Evolutionary conservation across 2,329 filamentous ascomycete species (phyloP).

Genomic region (Trichoderma lentiforme): DNA sequence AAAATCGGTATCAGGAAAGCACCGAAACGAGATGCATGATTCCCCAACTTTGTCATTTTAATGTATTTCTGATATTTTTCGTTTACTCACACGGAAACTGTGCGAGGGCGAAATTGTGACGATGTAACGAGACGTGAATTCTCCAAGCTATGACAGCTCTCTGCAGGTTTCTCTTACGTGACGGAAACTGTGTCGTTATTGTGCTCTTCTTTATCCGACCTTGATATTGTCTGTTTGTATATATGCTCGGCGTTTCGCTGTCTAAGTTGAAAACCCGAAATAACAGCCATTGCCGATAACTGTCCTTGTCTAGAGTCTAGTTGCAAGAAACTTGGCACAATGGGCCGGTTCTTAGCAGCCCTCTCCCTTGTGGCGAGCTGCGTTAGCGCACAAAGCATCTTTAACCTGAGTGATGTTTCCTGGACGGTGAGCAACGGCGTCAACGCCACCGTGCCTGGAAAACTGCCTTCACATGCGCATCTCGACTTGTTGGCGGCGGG

Average conservation of each 20-base stretch:
- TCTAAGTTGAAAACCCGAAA: neutral
- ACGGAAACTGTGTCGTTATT: neutral
- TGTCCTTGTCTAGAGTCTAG: neutral
- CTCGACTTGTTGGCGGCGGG: constrained; percentile 54
- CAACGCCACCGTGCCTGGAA: constrained; percentile 42
- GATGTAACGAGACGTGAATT: neutral
- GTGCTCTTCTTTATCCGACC: neutral
- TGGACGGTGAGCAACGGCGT: constrained; percentile 18
- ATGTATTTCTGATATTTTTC: neutral
- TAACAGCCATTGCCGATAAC: neutral
- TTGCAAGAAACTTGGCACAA: constrained; percentile 1
- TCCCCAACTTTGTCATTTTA: neutral
- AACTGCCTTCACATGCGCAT: constrained; percentile 56
- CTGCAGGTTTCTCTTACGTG: neutral
- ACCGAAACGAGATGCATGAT: neutral
- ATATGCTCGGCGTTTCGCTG: neutral
- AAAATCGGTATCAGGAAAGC: neutral
- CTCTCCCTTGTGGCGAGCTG: neutral
- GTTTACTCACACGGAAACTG: constrained; percentile 2
- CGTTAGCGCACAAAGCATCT: neutral
- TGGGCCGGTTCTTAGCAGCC: neutral
- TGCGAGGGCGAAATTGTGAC: neutral
- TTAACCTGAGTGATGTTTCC: neutral
- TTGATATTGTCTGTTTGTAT: neutral
- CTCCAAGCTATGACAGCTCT: neutral